These are phyloP conservation scores for Hibiscus mutabilis DNA, from an alignment of 345 rosid genomes.

Conservation along the genomic window DNA sequence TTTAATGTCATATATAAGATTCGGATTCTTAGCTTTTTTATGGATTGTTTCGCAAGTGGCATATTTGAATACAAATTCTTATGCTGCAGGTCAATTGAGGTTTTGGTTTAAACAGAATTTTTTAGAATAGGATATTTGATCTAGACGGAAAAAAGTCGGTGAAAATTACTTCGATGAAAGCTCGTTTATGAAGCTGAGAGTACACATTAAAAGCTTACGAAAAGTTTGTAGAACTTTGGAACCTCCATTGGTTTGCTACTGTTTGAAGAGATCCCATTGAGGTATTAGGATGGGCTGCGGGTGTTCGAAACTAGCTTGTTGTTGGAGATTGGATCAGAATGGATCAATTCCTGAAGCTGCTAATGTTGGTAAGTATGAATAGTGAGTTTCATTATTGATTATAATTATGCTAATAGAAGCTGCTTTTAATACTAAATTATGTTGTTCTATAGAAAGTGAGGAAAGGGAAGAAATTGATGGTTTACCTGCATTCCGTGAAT, in stretches of 20 bases:
- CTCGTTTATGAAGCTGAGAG: conserved; percentile 4
- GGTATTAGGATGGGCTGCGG: conserved; percentile 35
- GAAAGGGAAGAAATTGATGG: conserved; percentile 35
- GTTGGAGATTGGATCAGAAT: conserved; percentile 57
- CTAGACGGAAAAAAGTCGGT: neutral
- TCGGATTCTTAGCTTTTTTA: neutral
- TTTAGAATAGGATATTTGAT: neutral
- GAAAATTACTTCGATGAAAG: neutral
- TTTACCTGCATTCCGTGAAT: conserved; percentile 64
- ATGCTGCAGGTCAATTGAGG: conserved; percentile 9
- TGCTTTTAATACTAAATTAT: conserved; percentile 4
- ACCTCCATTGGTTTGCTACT: neutral
- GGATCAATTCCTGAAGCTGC: conserved; percentile 55
- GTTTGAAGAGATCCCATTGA: neutral
- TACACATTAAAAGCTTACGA: neutral
- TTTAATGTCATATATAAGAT: neutral
- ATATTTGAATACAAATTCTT: conserved; percentile 5
- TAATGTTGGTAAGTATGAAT: conserved; percentile 35
- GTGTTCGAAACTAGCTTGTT: conserved; percentile 58
- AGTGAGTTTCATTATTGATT: neutral
- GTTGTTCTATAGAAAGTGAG: conserved; percentile 39
- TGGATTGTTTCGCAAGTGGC: neutral
- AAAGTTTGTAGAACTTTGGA: conserved; percentile 1
- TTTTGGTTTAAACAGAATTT: neutral
- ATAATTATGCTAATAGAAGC: neutral